phyloP scores from a whole-genome alignment of 192 early-diverging fungal species.

The Linnemannia elongata region DNA sequence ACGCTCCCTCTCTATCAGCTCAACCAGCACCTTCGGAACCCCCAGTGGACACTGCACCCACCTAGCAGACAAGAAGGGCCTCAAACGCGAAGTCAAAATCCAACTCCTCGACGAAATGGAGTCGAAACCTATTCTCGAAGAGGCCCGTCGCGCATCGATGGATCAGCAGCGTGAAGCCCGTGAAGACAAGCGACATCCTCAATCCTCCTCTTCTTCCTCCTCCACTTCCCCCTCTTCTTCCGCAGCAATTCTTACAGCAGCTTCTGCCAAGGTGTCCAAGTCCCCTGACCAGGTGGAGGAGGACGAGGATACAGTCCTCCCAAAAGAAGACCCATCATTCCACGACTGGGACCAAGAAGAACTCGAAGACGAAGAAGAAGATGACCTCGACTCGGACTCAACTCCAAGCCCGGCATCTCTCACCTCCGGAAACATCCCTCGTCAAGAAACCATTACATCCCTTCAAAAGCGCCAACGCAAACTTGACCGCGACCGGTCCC shows the following conservation, averaged over 20 bases:
- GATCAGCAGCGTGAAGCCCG: neutral
- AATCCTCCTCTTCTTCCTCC: neutral
- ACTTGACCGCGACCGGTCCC: neutral
- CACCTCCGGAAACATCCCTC: neutral
- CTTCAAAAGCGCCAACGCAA: neutral
- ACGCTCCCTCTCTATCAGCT: conserved; percentile 1
- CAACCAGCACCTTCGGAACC: neutral
- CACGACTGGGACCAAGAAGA: conserved; percentile 57
- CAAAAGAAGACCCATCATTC: conserved; percentile 36
- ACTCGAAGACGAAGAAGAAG: conserved; percentile 48
- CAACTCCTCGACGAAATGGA: conserved; percentile 41
- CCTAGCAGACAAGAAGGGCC: conserved; percentile 19
- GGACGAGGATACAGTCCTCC: conserved; percentile 13
- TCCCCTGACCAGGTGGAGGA: neutral
- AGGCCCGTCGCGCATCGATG: conserved; percentile 8
- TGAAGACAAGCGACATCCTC: neutral
- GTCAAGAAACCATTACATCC: neutral
- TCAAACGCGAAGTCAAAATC: conserved; percentile 40
- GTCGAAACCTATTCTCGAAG: conserved; percentile 28
- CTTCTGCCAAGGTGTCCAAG: neutral
- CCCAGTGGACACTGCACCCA: neutral
- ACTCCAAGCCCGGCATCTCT: neutral
- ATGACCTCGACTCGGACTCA: conserved; percentile 8
- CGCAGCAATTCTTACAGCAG: no score
- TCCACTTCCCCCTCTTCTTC: neutral